Conservation (phyloP, 2,329 filamentous ascomycete species). For the Sclerotinia nivalis region DNA sequence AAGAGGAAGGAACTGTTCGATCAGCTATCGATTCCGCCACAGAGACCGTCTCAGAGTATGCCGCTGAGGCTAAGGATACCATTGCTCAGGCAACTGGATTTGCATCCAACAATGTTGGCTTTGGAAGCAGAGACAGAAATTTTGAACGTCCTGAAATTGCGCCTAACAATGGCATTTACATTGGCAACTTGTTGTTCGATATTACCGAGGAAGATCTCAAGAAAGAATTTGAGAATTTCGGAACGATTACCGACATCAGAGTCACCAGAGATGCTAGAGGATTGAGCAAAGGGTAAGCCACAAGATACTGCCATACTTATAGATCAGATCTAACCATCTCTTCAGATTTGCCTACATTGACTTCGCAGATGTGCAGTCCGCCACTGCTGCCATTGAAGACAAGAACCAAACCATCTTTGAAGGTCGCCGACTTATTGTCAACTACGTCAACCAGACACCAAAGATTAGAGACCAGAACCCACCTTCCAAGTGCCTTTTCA, state of each 20-base stretch:
- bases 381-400: constrained; percentile 56
- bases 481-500: constrained; percentile 69
- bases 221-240: constrained; percentile 58
- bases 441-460: constrained; percentile 48
- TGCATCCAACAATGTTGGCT: constrained; percentile 1
- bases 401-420: constrained; percentile 62
- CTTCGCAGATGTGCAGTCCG: constrained; percentile 55
- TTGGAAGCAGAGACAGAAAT: background rate
- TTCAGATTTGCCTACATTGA: constrained; percentile 66
- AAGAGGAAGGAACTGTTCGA: constrained; percentile 36
- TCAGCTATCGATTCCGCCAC: constrained; percentile 34
- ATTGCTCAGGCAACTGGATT: constrained; percentile 25
- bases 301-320: constrained; percentile 10
- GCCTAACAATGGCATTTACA: constrained; percentile 50
- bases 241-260: constrained; percentile 52
- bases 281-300: constrained; percentile 66
- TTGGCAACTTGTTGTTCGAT: constrained; percentile 72
- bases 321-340: constrained; percentile 9
- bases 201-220: constrained; percentile 60
- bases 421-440: constrained; percentile 63
- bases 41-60: constrained; percentile 23
- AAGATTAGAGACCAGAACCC: constrained; percentile 39
- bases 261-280: constrained; percentile 63
- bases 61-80: constrained; percentile 22
- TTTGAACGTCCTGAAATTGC: background rate